Evolutionary conservation across 345 rosid genomes (phyloP), one percentile per base, ranked within the genome.

Genomic region (Reutealis trisperma): DNA sequence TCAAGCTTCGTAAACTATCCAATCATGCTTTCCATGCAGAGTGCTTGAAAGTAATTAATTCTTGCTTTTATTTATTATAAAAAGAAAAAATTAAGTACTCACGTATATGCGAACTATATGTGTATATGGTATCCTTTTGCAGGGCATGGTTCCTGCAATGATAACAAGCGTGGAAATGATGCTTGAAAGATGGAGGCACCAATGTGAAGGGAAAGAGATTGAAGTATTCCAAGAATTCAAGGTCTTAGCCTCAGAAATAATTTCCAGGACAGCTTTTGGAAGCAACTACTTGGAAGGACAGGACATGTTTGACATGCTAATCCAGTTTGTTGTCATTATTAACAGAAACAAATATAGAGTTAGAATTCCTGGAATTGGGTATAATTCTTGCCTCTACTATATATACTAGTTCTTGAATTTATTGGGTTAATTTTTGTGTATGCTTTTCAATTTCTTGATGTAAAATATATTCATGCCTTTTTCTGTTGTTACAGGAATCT

Each of bases 201-300:
- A 74, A 44, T 73, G 2, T 51, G 52, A 34, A 81, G 73, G 80
- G 2, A 77, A 75, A 52, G 90, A 89, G 82, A 82, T 86, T 2
- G 87, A 87, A 9, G 86, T 73, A 32, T 83, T 34, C 70, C 42
- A 74, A 6, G 89, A 89, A 67, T 73, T 86, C 25, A 87, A 60
- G 63, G 5, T 83, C n/a, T 74, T 89, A 61, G 84, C 88, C 16
- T 83, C 89, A 19, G 86, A 87, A 81, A 55, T 85, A 52, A 89
- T 85, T 54, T 85, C 87, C 14, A 81, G 88, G 77, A 82, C 89
- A 27, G 88, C 88, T 30, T 88, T 87, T 54, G 90, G 87, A 27
- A 85, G 89, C 77, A 83, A 83, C 63, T 87, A 84, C 44, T n/a
- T 64, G 69, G 85, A 87, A 78, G 86, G 87, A 15, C 54, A 86